phyloP scores from a whole-genome alignment of 2,329 filamentous ascomycete genomes.

The Ceratocystis cubensis region DNA sequence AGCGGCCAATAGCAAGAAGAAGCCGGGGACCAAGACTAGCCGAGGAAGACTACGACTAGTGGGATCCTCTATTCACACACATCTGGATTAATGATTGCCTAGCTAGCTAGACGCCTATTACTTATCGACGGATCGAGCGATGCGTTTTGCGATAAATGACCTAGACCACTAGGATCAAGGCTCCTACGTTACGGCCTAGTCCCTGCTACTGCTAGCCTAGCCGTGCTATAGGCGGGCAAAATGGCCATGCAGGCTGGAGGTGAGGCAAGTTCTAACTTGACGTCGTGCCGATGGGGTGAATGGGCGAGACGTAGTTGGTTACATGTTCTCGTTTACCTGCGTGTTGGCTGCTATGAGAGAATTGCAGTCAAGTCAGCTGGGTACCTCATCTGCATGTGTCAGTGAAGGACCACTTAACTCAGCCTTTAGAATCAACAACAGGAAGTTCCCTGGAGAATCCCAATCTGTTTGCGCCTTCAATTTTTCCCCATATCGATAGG shows the following conservation, averaged over 20 bases:
- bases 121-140: neutral
- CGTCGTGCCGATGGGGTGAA: neutral
- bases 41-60: neutral
- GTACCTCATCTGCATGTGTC: neutral
- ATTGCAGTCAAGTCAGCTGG: no score
- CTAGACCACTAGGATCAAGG: neutral
- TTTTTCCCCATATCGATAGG: neutral
- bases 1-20: neutral
- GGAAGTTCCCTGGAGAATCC: neutral
- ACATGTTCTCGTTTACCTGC: neutral
- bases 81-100: neutral
- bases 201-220: neutral
- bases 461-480: neutral
- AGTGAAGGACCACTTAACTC: neutral
- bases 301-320: neutral
- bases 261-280: neutral
- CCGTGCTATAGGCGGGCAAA: no score
- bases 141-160: neutral
- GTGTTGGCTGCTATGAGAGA: no score
- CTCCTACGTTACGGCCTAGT: neutral
- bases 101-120: no score
- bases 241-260: neutral
- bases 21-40: neutral
- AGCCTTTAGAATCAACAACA: no score
- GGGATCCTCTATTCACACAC: neutral